Evolutionary conservation across 2,329 filamentous ascomycete species (phyloP), one percentile per base, ranked within the genome.

Genomic region (Berkeleyomyces basicola): DNA sequence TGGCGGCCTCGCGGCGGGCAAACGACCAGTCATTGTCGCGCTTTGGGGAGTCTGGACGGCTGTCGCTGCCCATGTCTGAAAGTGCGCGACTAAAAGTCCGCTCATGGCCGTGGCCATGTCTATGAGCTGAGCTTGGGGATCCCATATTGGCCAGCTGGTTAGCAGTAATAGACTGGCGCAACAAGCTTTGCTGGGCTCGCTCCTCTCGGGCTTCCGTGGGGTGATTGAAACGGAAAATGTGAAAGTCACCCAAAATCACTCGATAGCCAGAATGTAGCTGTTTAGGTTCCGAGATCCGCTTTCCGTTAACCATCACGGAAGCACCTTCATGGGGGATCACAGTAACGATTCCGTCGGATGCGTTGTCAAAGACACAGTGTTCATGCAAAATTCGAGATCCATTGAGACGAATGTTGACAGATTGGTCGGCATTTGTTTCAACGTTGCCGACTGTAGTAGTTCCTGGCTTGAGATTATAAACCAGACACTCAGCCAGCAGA

Each of bases 151-250:
- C 79, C 31, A 86, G 71, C 68, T 85, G 82, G 67, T 74, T 84
- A 40, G 80, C 81, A 4, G 83, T 84, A 43, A 86, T 75, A 1
- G 91, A 95, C 70, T 90, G 84, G 66, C 88, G 70, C 7, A 72
- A 88, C 55, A 65, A 58, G 37, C 64, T 65, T 68, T 88, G 84
- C 70, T 96, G 90, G 10, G 90, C 91, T 62, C 93, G 79, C 74
- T 99, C 93, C 2, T 91, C 92, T 64, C 89, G 85, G 39, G 93
- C 93, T 75, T 99, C 93, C 78, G 96, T 87, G 0, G 93, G 93
- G 71, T 99, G 91, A 69, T 97, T 99, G 77, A 99, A 99, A 63
- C 93, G 82, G 75, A 99, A 97, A 65, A 99, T 99, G 72, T 99
- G 93, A 69, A 99, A 99, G 73, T 99, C 93, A 47, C 93, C 93